These are phyloP conservation scores for Thielaviopsis cerberus DNA, from an alignment of 2,329 filamentous ascomycete species.

Conservation along the genomic window DNA sequence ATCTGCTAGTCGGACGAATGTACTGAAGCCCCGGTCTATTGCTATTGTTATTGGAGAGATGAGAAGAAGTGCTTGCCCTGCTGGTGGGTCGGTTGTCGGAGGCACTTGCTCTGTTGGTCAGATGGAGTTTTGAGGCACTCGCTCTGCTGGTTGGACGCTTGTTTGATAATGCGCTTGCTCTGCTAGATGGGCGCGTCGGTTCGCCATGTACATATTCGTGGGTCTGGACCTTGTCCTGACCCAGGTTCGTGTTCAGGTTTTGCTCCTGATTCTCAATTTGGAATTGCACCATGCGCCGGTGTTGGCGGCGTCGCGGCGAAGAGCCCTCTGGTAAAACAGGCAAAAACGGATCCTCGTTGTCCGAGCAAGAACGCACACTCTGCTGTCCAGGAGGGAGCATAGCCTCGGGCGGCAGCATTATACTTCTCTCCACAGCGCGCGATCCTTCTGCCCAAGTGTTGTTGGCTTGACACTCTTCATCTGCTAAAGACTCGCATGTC, in stretches of 20 bases:
- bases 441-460: neutral
- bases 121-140: neutral
- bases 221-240: neutral
- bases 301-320: conserved; percentile 17
- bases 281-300: neutral
- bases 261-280: neutral
- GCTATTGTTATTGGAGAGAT: neutral
- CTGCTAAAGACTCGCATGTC: neutral
- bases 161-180: neutral
- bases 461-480: neutral
- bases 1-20: conserved; percentile 1
- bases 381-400: neutral
- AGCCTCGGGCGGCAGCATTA: neutral
- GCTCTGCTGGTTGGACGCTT: conserved; percentile 4
- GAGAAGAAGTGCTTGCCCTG: neutral
- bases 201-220: neutral
- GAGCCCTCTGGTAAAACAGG: conserved; percentile 34
- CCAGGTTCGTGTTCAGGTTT: conserved; percentile 2
- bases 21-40: neutral
- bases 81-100: neutral
- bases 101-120: neutral
- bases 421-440: neutral
- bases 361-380: neutral
- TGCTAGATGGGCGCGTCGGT: neutral
- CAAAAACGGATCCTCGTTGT: conserved; percentile 18